These are phyloP conservation scores for Saturnispora ahearnii DNA, from an alignment of 805 yeast genomes.

Conservation along the genomic window DNA sequence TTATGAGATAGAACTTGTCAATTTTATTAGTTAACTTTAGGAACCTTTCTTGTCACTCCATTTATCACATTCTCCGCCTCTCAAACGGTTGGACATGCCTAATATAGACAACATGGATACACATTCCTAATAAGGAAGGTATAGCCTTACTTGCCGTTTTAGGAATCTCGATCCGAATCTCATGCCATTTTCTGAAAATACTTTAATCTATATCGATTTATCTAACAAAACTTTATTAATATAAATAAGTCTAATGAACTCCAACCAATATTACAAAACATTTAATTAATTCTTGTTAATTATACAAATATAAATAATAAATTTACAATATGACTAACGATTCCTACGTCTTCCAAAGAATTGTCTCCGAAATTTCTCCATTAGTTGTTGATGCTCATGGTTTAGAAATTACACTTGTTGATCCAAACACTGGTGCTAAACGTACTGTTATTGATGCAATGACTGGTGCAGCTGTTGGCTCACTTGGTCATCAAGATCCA, in stretches of 20 bases:
- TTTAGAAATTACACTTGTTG: constrained; percentile 23
- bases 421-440: constrained; percentile 32
- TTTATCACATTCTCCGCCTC: no score
- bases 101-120: not conserved
- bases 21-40: no score
- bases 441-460: constrained; percentile 33
- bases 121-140: constrained; percentile 8
- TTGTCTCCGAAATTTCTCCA: constrained; percentile 17
- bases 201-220: not conserved
- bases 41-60: no score
- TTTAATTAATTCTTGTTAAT: not conserved
- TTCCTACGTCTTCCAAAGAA: constrained; percentile 18
- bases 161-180: not conserved
- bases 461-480: constrained; percentile 49
- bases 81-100: not conserved
- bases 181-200: not conserved
- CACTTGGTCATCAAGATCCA: constrained; percentile 37
- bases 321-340: constrained; percentile 9
- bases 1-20: no score
- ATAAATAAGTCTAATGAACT: not conserved
- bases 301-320: not conserved
- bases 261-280: not conserved
- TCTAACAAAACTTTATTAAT: not conserved
- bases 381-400: constrained; percentile 18
- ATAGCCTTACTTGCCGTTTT: constrained; percentile 6